Base-by-base conservation (phyloP, 1,284 basidiomycete species). In the Heterobasidion annosum region DNA sequence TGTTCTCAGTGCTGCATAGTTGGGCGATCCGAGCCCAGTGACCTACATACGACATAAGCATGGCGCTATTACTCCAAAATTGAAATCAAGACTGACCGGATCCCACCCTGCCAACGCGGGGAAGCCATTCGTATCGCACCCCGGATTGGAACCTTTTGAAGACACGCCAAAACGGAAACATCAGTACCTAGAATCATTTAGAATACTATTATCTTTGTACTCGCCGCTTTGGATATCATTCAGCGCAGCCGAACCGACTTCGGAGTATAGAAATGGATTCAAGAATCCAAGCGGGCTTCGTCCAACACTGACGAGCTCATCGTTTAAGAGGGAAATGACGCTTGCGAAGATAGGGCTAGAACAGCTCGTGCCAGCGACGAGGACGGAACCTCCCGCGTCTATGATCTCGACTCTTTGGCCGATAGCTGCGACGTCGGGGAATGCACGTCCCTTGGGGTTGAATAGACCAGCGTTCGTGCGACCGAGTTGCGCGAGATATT, bases 301-400 rank as follows among this genome's bases (percentile, higher is more conserved):
- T 15, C 77, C 75, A 13, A 63, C 54, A 1, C 67, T 59, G 44
- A 79, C 61, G n/a, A 74, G 73, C n/a, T 71, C 71, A 58, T 81
- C 79, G 63, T 83, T 83, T 34, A 84, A 64, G 62, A 82, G 67
- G 0, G 78, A 71, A 48, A 84, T 66, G 54, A 83, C 70, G 9
- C 73, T 67, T 9, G 73, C 73, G 56, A 81, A 69, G 3, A 77
- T 73, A 1, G 82, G 82, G 9, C 75, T 61, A 3, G 79, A 73
- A 1, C 78, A 78, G 25, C 77, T 79, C 7, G 81, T 83, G 18
- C 81, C 81, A 43, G 69, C 75, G 48, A 76, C 70, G 64, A 47
- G 63, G 12, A 59, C 58, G 16, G 60, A 45, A 2, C 64, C 51
- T 55, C 68, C 68, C 4, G 52, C 58, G 54, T 60, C 46, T 59